These are phyloP conservation scores for Hansenula lynferdii DNA, from an alignment of 1,139 yeast species.

Conservation along the genomic window DNA sequence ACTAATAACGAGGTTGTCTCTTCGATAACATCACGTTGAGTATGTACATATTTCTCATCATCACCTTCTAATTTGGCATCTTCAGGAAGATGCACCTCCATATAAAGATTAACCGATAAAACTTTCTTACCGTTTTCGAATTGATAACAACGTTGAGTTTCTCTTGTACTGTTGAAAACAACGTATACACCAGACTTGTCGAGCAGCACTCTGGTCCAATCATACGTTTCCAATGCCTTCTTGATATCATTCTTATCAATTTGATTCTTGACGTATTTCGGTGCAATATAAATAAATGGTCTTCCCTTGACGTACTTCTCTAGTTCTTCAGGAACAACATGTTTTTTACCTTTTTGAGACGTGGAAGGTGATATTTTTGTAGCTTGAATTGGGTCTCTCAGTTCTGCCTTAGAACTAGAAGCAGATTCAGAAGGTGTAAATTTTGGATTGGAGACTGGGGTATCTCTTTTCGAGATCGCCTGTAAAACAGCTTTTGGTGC, in stretches of 20 bases:
- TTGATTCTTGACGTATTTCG: conserved; percentile 47
- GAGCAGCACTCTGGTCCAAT: conserved; percentile 60
- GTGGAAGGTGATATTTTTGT: too few relatives aligned
- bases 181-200: conserved; percentile 67
- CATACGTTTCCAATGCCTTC: conserved; percentile 44
- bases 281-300: conserved; percentile 53
- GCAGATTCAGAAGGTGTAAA: background rate
- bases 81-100: conserved; percentile 51
- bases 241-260: conserved; percentile 52
- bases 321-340: conserved; percentile 36
- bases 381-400: too few relatives aligned
- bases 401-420: background rate
- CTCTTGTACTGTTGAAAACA: conserved; percentile 58
- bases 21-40: conserved; percentile 29
- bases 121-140: conserved; percentile 60
- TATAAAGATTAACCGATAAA: conserved; percentile 43
- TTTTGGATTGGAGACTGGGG: background rate
- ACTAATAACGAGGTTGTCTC: conserved; percentile 58
- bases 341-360: background rate
- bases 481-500: conserved; percentile 16
- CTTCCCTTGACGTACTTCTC: conserved; percentile 44
- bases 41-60: conserved; percentile 3
- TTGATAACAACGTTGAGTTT: conserved; percentile 63
- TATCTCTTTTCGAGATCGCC: conserved; percentile 8
- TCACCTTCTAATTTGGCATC: conserved; percentile 12